phyloP scores from a whole-genome alignment of 2,329 filamentous ascomycete genomes.

The Xylariomycetidae sp. region DNA sequence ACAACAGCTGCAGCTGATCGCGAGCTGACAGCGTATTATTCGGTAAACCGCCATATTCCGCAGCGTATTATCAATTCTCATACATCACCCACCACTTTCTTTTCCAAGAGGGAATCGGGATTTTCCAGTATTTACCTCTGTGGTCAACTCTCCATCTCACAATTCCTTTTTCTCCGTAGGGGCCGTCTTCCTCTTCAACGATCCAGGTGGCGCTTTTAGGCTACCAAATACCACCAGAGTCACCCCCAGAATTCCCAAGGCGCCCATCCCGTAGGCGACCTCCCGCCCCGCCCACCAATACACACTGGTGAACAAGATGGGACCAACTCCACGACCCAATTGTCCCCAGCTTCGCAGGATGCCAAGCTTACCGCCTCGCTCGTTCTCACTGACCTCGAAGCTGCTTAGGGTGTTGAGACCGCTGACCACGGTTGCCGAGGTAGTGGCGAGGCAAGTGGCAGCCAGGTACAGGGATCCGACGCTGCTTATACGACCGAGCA shows the following conservation, averaged over 20 bases:
- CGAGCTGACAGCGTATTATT: no score
- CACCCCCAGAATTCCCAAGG: constrained; percentile 74
- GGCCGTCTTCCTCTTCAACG: constrained; percentile 18
- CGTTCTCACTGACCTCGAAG: constrained; percentile 75
- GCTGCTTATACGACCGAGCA: constrained; percentile 67
- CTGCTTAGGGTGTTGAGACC: constrained; percentile 88
- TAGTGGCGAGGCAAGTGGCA: constrained; percentile 79
- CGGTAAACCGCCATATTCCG: no score
- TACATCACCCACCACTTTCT: no score
- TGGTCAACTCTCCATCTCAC: no score
- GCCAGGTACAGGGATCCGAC: constrained; percentile 72
- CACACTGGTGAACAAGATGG: constrained; percentile 84
- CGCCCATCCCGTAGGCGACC: constrained; percentile 76
- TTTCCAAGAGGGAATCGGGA: no score
- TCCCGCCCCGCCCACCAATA: constrained; percentile 98
- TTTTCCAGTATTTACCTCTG: no score
- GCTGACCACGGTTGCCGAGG: constrained; percentile 91
- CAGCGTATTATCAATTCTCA: no score
- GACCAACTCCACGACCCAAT: constrained; percentile 79
- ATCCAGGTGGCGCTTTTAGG: constrained; percentile 59
- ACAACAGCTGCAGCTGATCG: no score
- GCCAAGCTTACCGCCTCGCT: constrained; percentile 83
- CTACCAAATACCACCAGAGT: constrained; percentile 64
- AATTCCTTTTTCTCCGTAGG: constrained; percentile 22
- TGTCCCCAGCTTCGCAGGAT: constrained; percentile 80